Conservation (phyloP, 2,329 filamentous ascomycete genomes). For the Rutstroemia sp. region DNA sequence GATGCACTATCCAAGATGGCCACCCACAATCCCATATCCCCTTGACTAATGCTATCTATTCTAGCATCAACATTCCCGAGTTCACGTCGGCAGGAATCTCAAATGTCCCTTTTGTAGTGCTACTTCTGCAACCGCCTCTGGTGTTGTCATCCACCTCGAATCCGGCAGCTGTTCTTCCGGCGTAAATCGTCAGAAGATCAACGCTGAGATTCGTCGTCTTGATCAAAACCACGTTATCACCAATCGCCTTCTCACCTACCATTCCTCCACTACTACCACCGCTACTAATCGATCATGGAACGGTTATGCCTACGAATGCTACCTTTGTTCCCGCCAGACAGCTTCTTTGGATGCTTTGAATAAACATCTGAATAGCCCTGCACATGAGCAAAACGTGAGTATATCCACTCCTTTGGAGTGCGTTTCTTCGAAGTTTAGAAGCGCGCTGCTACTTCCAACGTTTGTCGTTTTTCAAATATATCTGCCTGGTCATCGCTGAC, state of each 20-base stretch:
- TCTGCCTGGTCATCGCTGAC: too few species aligned
- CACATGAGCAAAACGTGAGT: conserved; percentile 18
- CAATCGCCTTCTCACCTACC: conserved; percentile 43
- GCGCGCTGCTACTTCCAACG: too few species aligned
- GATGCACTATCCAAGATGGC: not conserved
- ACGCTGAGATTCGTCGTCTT: conserved; percentile 35
- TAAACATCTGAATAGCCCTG: conserved; percentile 46
- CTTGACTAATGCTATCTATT: too few species aligned
- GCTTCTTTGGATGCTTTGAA: conserved; percentile 32
- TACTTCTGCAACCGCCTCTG: conserved; percentile 42
- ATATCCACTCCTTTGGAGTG: too few species aligned
- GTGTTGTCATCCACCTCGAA: conserved; percentile 53
- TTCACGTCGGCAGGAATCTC: conserved; percentile 39
- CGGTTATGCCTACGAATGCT: conserved; percentile 41
- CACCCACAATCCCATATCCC: too few species aligned
- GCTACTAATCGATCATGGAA: conserved; percentile 40
- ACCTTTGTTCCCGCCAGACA: conserved; percentile 44
- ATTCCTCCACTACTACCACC: conserved; percentile 25
- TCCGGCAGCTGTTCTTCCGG: conserved; percentile 39
- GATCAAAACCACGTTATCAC: conserved; percentile 44
- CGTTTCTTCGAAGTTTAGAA: too few species aligned
- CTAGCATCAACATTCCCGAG: conserved; percentile 48
- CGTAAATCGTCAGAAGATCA: conserved; percentile 43
- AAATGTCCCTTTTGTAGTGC: conserved; percentile 48
- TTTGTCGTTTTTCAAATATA: too few species aligned